A percentile compares a stretch with the other conserved stretches of the same genome.
Conservation (phyloP, 2,329 filamentous ascomycete species). For the Paecilomyces dactylethromorphus region DNA sequence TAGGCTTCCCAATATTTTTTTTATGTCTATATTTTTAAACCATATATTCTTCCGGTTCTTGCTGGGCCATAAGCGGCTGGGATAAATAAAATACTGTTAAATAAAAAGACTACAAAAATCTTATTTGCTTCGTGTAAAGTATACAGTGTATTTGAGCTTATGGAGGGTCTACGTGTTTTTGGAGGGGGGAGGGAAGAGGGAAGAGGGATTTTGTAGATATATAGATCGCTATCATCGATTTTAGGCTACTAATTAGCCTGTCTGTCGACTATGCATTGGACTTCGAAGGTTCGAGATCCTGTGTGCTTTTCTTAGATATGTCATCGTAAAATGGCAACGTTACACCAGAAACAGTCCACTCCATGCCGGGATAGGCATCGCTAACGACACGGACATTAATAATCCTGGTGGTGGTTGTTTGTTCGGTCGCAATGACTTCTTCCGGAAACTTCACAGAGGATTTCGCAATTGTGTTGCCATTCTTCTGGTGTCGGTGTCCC, state of each 20-base stretch:
- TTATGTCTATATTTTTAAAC: no score
- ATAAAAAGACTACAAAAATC: no score
- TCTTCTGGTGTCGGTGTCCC: neutral
- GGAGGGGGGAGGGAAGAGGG: no score
- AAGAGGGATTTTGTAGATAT: no score
- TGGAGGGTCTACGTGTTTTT: no score
- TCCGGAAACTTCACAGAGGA: constrained; percentile 27
- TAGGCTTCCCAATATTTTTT: neutral
- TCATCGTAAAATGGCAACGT: constrained; percentile 40
- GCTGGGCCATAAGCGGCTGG: no score
- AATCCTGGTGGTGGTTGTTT: constrained; percentile 45
- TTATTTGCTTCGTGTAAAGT: no score
- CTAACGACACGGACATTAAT: constrained; percentile 73
- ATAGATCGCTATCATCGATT: neutral
- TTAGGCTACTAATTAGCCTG: neutral
- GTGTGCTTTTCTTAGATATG: constrained; percentile 14
- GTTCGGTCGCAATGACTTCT: constrained; percentile 6
- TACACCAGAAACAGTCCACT: constrained; percentile 48
- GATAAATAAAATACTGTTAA: no score
- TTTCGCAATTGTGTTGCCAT: constrained; percentile 14
- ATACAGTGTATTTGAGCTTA: no score
- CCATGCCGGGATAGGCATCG: constrained; percentile 78
- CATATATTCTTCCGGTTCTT: no score
- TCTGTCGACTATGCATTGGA: neutral
- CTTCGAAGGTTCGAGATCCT: constrained; percentile 3